Conservation (phyloP, 371 early-diverging fungal species). For the Blakeslea trispora region DNA sequence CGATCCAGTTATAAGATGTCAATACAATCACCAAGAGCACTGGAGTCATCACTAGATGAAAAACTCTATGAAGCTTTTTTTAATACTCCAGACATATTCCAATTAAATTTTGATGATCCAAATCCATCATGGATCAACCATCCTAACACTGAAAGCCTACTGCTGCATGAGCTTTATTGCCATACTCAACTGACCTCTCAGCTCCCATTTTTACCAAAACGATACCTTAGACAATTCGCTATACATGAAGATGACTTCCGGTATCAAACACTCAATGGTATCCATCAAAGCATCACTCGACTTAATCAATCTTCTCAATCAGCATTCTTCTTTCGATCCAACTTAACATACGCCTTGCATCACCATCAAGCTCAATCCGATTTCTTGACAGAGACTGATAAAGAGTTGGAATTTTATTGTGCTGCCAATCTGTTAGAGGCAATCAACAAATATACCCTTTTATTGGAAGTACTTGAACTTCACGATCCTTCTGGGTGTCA, state of each 20-base stretch:
- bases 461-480: constrained; percentile 31
- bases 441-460: constrained; percentile 34
- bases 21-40: constrained; percentile 28
- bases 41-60: constrained; percentile 27
- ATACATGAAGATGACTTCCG: constrained; percentile 21
- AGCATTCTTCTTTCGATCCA: not conserved
- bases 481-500: constrained; percentile 40
- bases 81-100: constrained; percentile 36
- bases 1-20: constrained; percentile 34
- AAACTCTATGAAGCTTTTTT: constrained; percentile 31
- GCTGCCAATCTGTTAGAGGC: constrained; percentile 27
- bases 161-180: constrained; percentile 34
- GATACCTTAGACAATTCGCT: constrained; percentile 25
- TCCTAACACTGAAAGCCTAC: constrained; percentile 31
- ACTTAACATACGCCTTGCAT: too few relatives aligned
- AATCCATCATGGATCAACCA: constrained; percentile 16
- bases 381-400: constrained; percentile 11
- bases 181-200: constrained; percentile 35
- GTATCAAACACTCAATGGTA: constrained; percentile 26
- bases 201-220: constrained; percentile 40
- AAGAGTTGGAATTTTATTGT: constrained; percentile 25
- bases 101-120: constrained; percentile 20
- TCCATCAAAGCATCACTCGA: constrained; percentile 25
- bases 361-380: not conserved
- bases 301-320: not conserved